A percentile compares a stretch with the other conserved stretches of the same genome.
Evolutionary conservation across 768 basidiomycete species (phyloP).

Genomic region (Suillus weaverae): DNA sequence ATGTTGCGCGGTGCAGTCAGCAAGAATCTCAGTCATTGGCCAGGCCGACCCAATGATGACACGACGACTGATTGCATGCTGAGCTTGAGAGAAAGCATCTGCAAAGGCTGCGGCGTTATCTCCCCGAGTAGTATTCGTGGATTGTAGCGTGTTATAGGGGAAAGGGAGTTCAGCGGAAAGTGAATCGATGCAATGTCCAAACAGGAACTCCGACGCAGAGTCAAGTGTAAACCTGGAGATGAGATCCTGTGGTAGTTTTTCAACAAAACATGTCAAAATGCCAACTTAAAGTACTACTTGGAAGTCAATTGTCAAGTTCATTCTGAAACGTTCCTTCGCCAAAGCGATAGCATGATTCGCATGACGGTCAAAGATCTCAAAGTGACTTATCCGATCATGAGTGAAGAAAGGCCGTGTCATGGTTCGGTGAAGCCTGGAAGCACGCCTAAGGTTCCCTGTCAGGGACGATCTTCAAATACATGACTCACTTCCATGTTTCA

Average conservation of each 20-base stretch:
- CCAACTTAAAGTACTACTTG: conserved; percentile 38
- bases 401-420: conserved; percentile 75
- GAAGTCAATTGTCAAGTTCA: conserved; percentile 46
- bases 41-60: conserved; percentile 32
- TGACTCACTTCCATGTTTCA: conserved; percentile 67
- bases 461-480: background rate
- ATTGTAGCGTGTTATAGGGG: conserved; percentile 29
- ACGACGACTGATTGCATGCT: conserved; percentile 30
- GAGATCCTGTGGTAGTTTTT: conserved; percentile 34
- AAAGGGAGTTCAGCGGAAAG: conserved; percentile 38
- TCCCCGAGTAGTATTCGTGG: conserved; percentile 6
- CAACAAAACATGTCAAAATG: background rate
- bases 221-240: conserved; percentile 51
- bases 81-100: conserved; percentile 34
- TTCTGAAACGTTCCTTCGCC: conserved; percentile 42
- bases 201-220: conserved; percentile 54
- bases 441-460: background rate
- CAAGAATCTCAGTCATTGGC: conserved; percentile 40
- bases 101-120: conserved; percentile 29
- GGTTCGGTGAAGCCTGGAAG: conserved; percentile 53
- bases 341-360: conserved; percentile 46
- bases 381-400: conserved; percentile 59
- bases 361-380: conserved; percentile 60
- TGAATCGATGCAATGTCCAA: conserved; percentile 43
- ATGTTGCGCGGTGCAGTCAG: conserved; percentile 29